Evolutionary conservation across 306 rosid species (phyloP).

Genomic region (Ammopiptanthus mongolicus): DNA sequence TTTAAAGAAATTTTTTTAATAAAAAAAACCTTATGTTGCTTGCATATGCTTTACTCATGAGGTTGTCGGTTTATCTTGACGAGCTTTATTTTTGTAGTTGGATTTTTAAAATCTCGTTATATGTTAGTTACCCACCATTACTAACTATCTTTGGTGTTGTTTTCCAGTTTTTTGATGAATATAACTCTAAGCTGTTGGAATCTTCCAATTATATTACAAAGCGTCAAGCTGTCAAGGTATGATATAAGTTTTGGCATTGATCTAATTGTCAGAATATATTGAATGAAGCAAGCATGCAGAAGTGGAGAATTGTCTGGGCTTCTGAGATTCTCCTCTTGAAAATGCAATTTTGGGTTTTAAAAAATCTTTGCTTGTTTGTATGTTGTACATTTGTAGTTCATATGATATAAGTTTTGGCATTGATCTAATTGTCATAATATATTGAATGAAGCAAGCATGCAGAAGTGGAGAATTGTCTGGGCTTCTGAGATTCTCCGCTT

Average conservation of each 20-base stretch:
- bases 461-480: neutral
- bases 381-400: no score
- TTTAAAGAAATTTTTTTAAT: neutral
- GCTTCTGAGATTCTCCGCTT: neutral
- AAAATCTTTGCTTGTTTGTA: neutral
- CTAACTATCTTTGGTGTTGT: conserved; percentile 1
- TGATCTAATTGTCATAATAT: neutral
- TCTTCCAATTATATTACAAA: conserved; percentile 87
- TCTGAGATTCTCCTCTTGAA: neutral
- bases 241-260: conserved; percentile 6
- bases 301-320: neutral
- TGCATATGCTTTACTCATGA: neutral
- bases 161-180: conserved; percentile 76
- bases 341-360: neutral
- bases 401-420: conserved; percentile 27
- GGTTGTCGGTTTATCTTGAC: neutral
- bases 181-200: conserved; percentile 80
- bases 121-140: conserved; percentile 1
- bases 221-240: conserved; percentile 93
- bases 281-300: neutral
- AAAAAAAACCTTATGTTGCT: neutral
- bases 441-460: neutral
- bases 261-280: neutral
- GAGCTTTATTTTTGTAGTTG: neutral
- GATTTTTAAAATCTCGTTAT: neutral